Percentiles rank a stretch among this genome's conserved stretches.
phyloP scores from a whole-genome alignment of 2,329 filamentous ascomycete genomes.

The Microdochium bolleyi region DNA sequence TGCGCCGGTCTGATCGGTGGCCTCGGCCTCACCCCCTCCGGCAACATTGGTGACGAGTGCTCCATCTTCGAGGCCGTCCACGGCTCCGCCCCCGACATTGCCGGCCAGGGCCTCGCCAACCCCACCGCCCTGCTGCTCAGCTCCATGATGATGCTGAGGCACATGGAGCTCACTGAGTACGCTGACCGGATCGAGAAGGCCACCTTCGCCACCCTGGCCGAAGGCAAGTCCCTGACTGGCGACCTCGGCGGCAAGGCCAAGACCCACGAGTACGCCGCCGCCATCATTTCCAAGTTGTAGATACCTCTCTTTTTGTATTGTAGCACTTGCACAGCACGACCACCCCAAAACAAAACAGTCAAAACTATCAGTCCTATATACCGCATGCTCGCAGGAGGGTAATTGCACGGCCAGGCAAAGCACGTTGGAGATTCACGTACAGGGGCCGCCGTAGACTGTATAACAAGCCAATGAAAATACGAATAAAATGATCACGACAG shows the following conservation, averaged over 20 bases:
- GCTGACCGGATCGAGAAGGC: slow-evolving; percentile 86
- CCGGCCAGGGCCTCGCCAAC: slow-evolving; percentile 92
- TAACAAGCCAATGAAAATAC: background rate
- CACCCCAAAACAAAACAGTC: background rate
- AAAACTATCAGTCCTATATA: background rate
- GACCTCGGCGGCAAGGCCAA: slow-evolving; percentile 95
- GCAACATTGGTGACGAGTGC: slow-evolving; percentile 98
- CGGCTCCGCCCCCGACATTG: slow-evolving; percentile 93
- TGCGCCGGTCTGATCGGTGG: slow-evolving; percentile 97
- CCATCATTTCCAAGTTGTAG: slow-evolving; percentile 72
- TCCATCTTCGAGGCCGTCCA: slow-evolving; percentile 99
- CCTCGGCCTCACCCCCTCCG: slow-evolving; percentile 91
- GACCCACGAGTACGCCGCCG: slow-evolving; percentile 87
- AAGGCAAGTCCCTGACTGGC: slow-evolving; percentile 94
- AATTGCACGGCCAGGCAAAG: background rate
- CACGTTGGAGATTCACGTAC: background rate
- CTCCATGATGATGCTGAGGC: slow-evolving; percentile 99
- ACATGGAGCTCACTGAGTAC: slow-evolving; percentile 86
- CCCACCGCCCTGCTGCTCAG: slow-evolving; percentile 90
- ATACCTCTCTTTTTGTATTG: slow-evolving; percentile 10
- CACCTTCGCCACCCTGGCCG: slow-evolving; percentile 88
- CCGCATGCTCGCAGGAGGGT: background rate
- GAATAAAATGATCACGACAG: background rate
- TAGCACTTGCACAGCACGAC: background rate
- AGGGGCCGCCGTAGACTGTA: background rate